Evolutionary conservation across 2,329 filamentous ascomycete genomes (phyloP), one percentile per base, ranked within the genome.

Genomic region (Clonostachys sp.): DNA sequence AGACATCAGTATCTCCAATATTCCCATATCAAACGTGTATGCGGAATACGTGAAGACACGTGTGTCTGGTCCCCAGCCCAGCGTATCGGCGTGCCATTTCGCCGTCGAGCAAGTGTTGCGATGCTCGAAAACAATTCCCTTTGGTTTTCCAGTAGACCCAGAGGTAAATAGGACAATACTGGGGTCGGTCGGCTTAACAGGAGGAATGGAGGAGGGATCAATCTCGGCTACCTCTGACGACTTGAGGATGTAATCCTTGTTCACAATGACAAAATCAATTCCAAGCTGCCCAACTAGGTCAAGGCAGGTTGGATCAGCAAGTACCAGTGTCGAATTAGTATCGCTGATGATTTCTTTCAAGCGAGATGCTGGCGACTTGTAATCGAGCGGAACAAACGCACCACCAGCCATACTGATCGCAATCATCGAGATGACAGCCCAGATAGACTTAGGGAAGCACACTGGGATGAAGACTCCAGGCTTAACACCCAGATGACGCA

Each of bases 31-130:
- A 17, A 55, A 55, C 1, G 45, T 49, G 38, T 53, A 47, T 33
- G 50, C 73, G 4, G 71, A 68, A 45, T 74, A 76, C 51, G 75
- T 68, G 43, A 75, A 69, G 39, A 73, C 68, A 9, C 70, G 65
- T 1, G 71, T n/a, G 13, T 35, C 38, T 12, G 45, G 45, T 1
- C 39, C 16, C 14, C 41, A 34, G 30, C 39, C 39, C 17, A 16
- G 71, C 24, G 63, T 61, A 2, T 62, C 52, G 5, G 59, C 62
- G 53, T 75, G 73, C 20, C 70, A 66, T 20, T 75, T 66, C 5
- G 64, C 63, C 4, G 67, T 57, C 4, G 65, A 46, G 66, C 35
- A 42, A 10, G 47, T 42, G 5, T 44, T 36, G 18, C 45, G 38
- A 33, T 51, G 50, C 30, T 49, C 45, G 30, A 45, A 33, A 24